Evolutionary conservation across 768 basidiomycete species (phyloP), one percentile per base, ranked within the genome.

Genomic region (Pleurotus tuber-regium): DNA sequence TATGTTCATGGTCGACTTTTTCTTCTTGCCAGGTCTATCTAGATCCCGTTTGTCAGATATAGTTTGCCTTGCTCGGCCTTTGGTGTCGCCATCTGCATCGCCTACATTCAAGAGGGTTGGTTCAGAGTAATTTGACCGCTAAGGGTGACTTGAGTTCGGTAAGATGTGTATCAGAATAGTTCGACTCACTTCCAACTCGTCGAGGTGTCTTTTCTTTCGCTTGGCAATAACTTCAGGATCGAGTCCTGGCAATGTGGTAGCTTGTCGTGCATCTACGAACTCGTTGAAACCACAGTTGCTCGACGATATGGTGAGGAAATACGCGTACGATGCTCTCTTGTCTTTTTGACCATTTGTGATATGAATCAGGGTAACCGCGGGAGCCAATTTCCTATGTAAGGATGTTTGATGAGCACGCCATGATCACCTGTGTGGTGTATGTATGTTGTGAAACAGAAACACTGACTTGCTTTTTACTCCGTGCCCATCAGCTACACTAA

Each of bases 101-200:
- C 71, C 79, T 40, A 66, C 69, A 39, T 66, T 67, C 19, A 75
- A 67, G 53, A 73, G 66, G 10, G 72, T 69, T 7, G 80, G 74
- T 60, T 88, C 87, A 30, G 83, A 73, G 63, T 90, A 89, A 64
- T 92, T 92, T 26, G 90, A 87, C 50, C 83, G 78, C 89, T 92
- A 48, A 18, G n/a, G 50, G 19, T 25, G 26, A 28, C 16, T 23
- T 48, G 29, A 48, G 30, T 30, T 49, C 35, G 33, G 42, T 38
- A 44, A 55, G 47, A 46, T n/a, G 57, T 50, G 51, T 43, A 41
- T 33, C 26, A 53, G 21, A 16, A 24, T 19, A 53, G 42, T 26
- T 19, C 31, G 19, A 53, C 54, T 53, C 58, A 86, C 90, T 78
- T 94, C 91, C 43, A 94, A 84, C 65, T 94, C 91, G 55, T 89